Conservation (phyloP, 768 basidiomycete species). For the Lanmaoa rubissima region DNA sequence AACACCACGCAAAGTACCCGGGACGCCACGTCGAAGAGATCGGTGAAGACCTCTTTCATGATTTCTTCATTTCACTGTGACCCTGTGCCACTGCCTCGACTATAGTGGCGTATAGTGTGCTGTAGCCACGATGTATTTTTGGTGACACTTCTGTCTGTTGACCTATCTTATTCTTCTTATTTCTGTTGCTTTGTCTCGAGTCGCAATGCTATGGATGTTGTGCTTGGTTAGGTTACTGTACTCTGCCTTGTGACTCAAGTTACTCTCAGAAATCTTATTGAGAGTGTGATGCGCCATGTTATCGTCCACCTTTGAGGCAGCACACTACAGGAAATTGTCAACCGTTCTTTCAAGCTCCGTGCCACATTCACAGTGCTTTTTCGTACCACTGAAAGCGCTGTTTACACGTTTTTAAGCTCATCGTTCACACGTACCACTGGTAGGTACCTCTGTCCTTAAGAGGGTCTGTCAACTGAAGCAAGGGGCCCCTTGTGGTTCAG, state of each 20-base stretch:
- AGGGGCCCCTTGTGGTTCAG: neutral
- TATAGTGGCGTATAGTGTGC: constrained; percentile 4
- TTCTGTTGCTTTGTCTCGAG: constrained; percentile 28
- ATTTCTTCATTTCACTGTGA: constrained; percentile 7
- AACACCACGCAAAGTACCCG: constrained; percentile 56
- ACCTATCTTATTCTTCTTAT: constrained; percentile 34
- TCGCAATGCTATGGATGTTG: constrained; percentile 31
- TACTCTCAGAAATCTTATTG: neutral
- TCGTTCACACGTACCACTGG: too few relatives aligned
- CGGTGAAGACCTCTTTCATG: constrained; percentile 19
- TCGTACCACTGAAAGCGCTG: too few relatives aligned
- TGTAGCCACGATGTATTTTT: constrained; percentile 28
- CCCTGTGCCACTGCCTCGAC: neutral
- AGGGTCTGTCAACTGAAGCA: neutral
- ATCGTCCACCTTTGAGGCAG: neutral
- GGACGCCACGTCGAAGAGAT: constrained; percentile 52
- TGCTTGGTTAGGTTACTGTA: constrained; percentile 10
- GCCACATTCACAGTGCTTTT: neutral
- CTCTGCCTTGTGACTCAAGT: neutral
- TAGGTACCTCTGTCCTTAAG: too few relatives aligned
- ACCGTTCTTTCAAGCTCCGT: neutral
- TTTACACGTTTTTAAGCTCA: neutral
- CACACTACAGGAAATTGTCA: neutral
- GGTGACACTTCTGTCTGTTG: constrained; percentile 13
- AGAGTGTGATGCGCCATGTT: neutral